Conservation (phyloP, 1,284 basidiomycete genomes). For the Acaromyces ingoldii region DNA sequence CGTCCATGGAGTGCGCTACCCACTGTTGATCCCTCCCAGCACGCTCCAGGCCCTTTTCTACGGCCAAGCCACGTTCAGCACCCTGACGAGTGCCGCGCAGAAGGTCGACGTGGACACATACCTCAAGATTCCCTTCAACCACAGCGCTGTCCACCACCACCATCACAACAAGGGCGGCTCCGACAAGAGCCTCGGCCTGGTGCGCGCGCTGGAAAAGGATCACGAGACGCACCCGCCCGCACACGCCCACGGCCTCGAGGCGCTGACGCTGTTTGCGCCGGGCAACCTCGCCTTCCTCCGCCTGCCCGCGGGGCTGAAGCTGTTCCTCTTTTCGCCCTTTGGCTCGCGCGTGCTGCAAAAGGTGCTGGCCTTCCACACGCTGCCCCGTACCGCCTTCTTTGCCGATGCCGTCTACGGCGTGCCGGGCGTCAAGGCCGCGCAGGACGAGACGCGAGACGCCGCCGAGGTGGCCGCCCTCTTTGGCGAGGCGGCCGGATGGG, state of each 20-base stretch:
- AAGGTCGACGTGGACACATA: conserved; percentile 18
- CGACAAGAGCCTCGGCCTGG: conserved; percentile 3
- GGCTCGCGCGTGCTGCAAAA: conserved; percentile 61
- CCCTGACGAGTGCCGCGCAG: conserved; percentile 52
- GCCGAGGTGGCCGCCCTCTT: conserved; percentile 24
- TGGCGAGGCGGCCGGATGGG: conserved; percentile 5
- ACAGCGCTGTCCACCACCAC: background rate
- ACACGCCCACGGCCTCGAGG: conserved; percentile 54
- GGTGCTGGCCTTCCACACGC: conserved; percentile 64
- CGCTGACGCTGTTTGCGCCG: conserved; percentile 65
- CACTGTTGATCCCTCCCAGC: conserved; percentile 63
- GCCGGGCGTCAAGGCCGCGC: conserved; percentile 12
- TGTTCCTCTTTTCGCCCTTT: conserved; percentile 67
- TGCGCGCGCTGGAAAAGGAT: conserved; percentile 59
- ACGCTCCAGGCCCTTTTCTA: conserved; percentile 62
- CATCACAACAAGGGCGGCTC: background rate
- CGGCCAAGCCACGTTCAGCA: conserved; percentile 58
- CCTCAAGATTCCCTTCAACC: conserved; percentile 7
- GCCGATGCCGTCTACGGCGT: conserved; percentile 57
- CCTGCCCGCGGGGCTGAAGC: conserved; percentile 60
- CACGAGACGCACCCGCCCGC: conserved; percentile 53
- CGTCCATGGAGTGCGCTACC: conserved; percentile 62
- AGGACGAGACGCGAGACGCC: conserved; percentile 20
- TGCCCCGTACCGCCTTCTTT: conserved; percentile 60
- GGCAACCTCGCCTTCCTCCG: conserved; percentile 62